Evolutionary conservation across 2,329 filamentous ascomycete species (phyloP).

Genomic region (Aaosphaeria arxii): DNA sequence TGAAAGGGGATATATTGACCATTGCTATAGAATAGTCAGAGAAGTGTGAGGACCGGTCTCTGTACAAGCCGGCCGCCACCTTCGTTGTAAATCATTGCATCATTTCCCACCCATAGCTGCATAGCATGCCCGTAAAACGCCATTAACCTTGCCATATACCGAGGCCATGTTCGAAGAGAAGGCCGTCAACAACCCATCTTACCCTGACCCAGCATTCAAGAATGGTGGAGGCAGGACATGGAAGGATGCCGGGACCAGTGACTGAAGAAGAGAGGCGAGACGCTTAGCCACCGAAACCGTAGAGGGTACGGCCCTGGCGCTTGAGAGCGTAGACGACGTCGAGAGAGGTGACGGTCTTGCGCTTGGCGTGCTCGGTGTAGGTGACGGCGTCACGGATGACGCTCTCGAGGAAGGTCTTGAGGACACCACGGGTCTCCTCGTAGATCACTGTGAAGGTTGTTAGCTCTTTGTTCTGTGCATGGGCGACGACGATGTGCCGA

Average conservation of each 20-base stretch:
- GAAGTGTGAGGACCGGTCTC: no score
- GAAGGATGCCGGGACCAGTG: neutral
- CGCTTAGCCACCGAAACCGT: constrained; percentile 83
- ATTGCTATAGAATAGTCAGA: no score
- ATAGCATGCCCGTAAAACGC: constrained; percentile 26
- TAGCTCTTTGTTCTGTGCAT: constrained; percentile 11
- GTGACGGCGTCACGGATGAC: constrained; percentile 76
- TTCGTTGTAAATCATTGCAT: constrained; percentile 16
- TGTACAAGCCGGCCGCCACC: no score
- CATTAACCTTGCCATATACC: constrained; percentile 13
- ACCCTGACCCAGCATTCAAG: no score
- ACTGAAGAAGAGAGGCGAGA: constrained; percentile 6
- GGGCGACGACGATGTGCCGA: neutral
- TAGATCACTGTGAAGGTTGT: constrained; percentile 61
- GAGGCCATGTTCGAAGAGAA: constrained; percentile 21
- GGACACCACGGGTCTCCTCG: constrained; percentile 73
- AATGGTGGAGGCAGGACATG: no score
- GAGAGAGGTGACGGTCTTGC: constrained; percentile 71
- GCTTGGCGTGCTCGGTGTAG: constrained; percentile 78
- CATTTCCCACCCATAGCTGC: constrained; percentile 12
- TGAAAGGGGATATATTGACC: no score
- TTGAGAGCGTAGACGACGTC: constrained; percentile 64
- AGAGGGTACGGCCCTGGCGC: constrained; percentile 69
- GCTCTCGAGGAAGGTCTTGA: constrained; percentile 75
- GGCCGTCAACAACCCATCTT: neutral